These are phyloP conservation scores for Pisolithus marmoratus DNA, from an alignment of 768 basidiomycete species.

Conservation along the genomic window DNA sequence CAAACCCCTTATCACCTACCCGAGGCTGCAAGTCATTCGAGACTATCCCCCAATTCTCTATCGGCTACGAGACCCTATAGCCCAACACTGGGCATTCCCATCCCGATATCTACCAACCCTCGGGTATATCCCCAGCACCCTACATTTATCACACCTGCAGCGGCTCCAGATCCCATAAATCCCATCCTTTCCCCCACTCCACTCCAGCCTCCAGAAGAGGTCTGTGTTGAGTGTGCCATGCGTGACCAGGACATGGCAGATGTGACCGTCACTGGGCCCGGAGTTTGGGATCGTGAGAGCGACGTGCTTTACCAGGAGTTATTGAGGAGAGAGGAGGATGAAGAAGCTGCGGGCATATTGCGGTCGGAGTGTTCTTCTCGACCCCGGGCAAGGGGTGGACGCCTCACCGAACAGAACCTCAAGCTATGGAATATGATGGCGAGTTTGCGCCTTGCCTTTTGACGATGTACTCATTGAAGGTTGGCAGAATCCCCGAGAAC, in stretches of 20 bases:
- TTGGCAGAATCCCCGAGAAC: conserved; percentile 82
- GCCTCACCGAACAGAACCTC: conserved; percentile 71
- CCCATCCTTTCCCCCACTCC: conserved; percentile 55
- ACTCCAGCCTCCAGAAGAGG: conserved; percentile 59
- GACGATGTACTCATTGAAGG: conserved; percentile 9
- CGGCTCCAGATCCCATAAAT: conserved; percentile 52
- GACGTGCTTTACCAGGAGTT: conserved; percentile 80
- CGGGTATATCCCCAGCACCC: conserved; percentile 71
- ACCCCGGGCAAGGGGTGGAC: conserved; percentile 60
- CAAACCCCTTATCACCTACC: conserved; percentile 41
- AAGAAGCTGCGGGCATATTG: conserved; percentile 47
- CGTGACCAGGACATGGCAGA: conserved; percentile 98
- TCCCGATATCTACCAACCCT: conserved; percentile 61
- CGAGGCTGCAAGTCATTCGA: conserved; percentile 29
- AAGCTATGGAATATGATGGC: conserved; percentile 78
- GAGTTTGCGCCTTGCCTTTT: conserved; percentile 26
- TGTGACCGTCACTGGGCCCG: conserved; percentile 79
- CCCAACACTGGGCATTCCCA: conserved; percentile 35
- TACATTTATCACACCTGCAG: conserved; percentile 60
- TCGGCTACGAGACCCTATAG: conserved; percentile 53
- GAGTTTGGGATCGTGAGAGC: conserved; percentile 89
- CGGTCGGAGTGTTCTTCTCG: conserved; percentile 48
- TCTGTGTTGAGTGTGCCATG: conserved; percentile 98
- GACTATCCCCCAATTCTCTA: conserved; percentile 46
- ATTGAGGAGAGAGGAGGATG: conserved; percentile 63